Percentiles rank a stretch among this genome's conserved stretches.
phyloP scores from a whole-genome alignment of 2,329 filamentous ascomycete genomes.

The Ilyonectria sp. region DNA sequence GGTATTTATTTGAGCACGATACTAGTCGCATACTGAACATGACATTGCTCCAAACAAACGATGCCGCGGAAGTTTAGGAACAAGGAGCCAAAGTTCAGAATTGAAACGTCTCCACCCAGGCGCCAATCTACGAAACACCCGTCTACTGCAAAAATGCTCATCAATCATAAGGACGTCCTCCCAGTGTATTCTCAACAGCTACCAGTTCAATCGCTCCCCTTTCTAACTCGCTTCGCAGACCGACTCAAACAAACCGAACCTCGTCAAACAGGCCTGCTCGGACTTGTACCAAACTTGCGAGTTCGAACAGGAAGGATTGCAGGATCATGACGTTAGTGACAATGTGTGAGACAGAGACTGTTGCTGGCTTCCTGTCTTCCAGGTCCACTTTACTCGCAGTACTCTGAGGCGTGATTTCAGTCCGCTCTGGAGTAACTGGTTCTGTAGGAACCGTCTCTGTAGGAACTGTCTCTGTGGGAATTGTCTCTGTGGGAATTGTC shows the following conservation, averaged over 20 bases:
- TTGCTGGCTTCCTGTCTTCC: conserved; percentile 46
- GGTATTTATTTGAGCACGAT: background rate
- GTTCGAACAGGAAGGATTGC: conserved; percentile 84
- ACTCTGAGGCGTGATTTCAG: background rate
- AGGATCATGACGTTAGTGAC: conserved; percentile 85
- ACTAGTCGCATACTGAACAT: background rate
- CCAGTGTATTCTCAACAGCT: conserved; percentile 17
- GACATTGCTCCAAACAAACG: background rate
- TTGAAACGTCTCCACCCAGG: conserved; percentile 15
- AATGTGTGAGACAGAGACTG: conserved; percentile 81
- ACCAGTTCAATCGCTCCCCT: background rate
- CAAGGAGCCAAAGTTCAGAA: background rate
- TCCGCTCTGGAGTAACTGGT: background rate
- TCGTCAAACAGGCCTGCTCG: conserved; percentile 84
- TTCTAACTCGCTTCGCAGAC: background rate
- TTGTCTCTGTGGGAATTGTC: conserved; percentile 14
- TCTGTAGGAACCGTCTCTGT: background rate
- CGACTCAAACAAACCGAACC: conserved; percentile 69
- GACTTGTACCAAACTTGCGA: conserved; percentile 82
- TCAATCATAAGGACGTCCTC: conserved; percentile 44
- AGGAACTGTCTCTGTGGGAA: conserved; percentile 11
- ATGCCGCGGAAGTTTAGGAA: background rate
- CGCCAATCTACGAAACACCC: conserved; percentile 37
- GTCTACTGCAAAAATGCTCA: conserved; percentile 42
- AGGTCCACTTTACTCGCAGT: background rate